Conservation (phyloP, 2,329 filamentous ascomycete species). For the Claviceps capensis region DNA sequence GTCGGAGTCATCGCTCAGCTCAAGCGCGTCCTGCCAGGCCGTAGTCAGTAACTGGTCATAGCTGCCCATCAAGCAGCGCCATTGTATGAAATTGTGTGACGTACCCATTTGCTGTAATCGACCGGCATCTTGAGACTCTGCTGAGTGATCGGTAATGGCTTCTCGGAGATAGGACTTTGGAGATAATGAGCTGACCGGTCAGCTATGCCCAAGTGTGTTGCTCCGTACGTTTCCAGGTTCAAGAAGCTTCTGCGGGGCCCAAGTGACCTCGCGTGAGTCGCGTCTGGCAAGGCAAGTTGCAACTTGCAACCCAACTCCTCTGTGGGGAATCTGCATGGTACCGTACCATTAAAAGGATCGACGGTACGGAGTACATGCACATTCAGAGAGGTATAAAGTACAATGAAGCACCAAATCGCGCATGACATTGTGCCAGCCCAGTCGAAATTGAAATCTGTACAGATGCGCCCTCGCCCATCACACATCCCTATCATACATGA, state of each 20-base stretch:
- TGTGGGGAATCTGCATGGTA: no score
- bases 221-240: background rate
- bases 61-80: background rate
- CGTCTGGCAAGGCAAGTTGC: no score
- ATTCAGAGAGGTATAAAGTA: no score
- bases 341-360: no score
- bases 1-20: constrained; percentile 96
- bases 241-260: background rate
- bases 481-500: constrained; percentile 1
- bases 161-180: no score
- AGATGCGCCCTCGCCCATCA: background rate
- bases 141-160: no score
- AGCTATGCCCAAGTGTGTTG: no score
- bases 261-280: background rate
- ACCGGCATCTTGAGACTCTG: constrained; percentile 29
- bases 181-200: no score
- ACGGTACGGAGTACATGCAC: no score
- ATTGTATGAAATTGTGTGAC: constrained; percentile 9
- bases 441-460: constrained; percentile 1
- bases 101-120: constrained; percentile 57
- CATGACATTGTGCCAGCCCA: background rate
- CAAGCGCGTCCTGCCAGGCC: constrained; percentile 57
- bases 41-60: background rate
- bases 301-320: no score
- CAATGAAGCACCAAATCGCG: no score